Evolutionary conservation across 1,284 basidiomycete genomes (phyloP), one percentile per base, ranked within the genome.

Genomic region (Ustilago trichophora): DNA sequence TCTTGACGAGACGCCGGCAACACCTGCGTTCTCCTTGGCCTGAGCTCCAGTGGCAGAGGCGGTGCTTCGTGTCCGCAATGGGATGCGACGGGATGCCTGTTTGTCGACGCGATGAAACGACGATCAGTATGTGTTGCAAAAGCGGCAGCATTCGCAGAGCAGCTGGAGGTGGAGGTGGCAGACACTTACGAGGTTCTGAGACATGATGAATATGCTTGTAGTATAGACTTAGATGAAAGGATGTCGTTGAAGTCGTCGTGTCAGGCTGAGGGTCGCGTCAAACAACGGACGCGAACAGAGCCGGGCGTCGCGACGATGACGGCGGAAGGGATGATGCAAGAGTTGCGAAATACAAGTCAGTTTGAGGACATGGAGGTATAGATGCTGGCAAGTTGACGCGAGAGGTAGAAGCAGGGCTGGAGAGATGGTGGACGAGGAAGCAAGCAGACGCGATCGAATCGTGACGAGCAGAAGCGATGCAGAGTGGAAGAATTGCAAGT

Each of bases 51-150:
- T 48, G 27, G 45, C 54, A 19, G 65, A 62, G 42, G 57, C 56
- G 38, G 60, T 65, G 57, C 62, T 70, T 25, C 67, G 60, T 40
- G 67, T 70, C 45, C 67, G 60, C 46, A 65, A 49, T 35, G 67
- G 67, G 52, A 65, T 64, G 44, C 67, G 51, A 40, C 67, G 60
- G 24, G 60, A 65, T 55, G 67, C 56, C 67, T 70, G 41, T 37
- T 8, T 24, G 19, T 12, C 18, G 42, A 42, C 21, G 33, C 36
- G 51, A 13, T 12, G 22, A 12, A 29, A 15, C n/a, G 22, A 16
- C 9, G 40, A 24, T 64, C 45, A 64, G 60, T 32, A 8, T 9
- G 11, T 37, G 13, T 24, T 10, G 36, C 19, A 4, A 18, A 4
- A 25, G 12, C 3, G 19, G 25, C 3, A 3, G 2, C 3, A n/a